Conservation (phyloP, 2,329 filamentous ascomycete genomes). For the Apiospora koreana region DNA sequence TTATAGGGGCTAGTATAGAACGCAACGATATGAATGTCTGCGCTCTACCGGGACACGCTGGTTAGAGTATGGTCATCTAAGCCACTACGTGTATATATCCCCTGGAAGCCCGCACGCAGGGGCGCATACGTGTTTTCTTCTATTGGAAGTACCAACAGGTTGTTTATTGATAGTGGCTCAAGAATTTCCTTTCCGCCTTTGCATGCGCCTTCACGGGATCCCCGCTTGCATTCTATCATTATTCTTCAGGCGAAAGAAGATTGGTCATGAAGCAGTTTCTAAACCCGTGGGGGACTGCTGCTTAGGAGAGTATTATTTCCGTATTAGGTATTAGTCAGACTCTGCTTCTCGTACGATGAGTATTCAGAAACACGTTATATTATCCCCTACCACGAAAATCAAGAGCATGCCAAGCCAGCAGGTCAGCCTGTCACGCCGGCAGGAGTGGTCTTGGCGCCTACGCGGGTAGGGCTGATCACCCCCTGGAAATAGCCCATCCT, state of each 20-base stretch:
- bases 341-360: background rate
- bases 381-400: background rate
- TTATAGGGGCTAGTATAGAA: too few species aligned
- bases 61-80: too few species aligned
- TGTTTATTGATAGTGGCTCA: background rate
- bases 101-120: too few species aligned
- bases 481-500: background rate
- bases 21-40: too few species aligned
- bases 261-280: background rate
- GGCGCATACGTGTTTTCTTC: background rate
- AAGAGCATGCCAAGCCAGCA: too few species aligned
- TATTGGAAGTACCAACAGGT: background rate
- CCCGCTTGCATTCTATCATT: background rate
- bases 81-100: too few species aligned
- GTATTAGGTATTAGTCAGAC: background rate
- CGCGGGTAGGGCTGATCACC: background rate
- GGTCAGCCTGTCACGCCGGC: background rate
- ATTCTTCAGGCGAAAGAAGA: background rate
- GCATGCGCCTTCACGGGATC: background rate
- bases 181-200: background rate
- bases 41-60: too few species aligned
- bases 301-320: background rate
- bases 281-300: background rate
- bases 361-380: too few species aligned
- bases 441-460: background rate